Percentiles rank a stretch among this genome's conserved stretches.
Evolutionary conservation across 2,329 filamentous ascomycete genomes (phyloP).

Genomic region (Fusarium sp.): DNA sequence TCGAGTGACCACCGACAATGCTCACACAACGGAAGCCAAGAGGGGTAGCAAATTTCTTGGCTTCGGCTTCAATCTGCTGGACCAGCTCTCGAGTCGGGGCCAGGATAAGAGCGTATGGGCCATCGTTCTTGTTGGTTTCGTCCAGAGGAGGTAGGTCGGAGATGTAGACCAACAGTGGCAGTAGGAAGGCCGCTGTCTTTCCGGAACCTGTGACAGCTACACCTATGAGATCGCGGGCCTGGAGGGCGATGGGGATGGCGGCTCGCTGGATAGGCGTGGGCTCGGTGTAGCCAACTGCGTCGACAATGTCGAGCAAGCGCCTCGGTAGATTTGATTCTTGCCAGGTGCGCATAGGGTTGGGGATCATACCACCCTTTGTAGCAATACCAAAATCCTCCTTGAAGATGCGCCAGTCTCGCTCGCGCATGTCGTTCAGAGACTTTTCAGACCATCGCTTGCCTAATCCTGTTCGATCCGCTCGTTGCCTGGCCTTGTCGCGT

Average conservation of each 20-base stretch:
- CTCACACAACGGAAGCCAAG: conserved; percentile 95
- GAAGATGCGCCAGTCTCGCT: conserved; percentile 99
- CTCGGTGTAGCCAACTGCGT: conserved; percentile 87
- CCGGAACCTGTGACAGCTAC: conserved; percentile 98
- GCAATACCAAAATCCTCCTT: conserved; percentile 98
- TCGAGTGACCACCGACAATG: conserved; percentile 95
- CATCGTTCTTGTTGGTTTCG: conserved; percentile 89
- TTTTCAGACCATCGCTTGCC: conserved; percentile 98
- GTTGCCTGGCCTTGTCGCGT: conserved; percentile 72
- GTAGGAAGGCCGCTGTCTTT: conserved; percentile 94
- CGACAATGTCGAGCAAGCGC: conserved; percentile 81
- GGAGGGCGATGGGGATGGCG: conserved; percentile 92
- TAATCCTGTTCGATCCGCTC: conserved; percentile 75
- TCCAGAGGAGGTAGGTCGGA: conserved; percentile 85
- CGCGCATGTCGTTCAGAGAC: conserved; percentile 89
- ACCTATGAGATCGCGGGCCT: conserved; percentile 95
- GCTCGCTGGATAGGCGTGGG: conserved; percentile 92
- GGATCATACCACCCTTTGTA: conserved; percentile 90
- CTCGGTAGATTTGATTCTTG: conserved; percentile 82
- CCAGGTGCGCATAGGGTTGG: conserved; percentile 97
- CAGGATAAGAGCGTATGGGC: conserved; percentile 95
- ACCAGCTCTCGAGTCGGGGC: conserved; percentile 97
- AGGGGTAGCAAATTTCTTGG: conserved; percentile 88
- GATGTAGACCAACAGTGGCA: conserved; percentile 94
- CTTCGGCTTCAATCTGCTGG: conserved; percentile 95